A percentile compares a stretch with the other conserved stretches of the same genome.
Evolutionary conservation across 1,139 yeast genomes (phyloP).

Genomic region (Blastobotrys malaysiensis): DNA sequence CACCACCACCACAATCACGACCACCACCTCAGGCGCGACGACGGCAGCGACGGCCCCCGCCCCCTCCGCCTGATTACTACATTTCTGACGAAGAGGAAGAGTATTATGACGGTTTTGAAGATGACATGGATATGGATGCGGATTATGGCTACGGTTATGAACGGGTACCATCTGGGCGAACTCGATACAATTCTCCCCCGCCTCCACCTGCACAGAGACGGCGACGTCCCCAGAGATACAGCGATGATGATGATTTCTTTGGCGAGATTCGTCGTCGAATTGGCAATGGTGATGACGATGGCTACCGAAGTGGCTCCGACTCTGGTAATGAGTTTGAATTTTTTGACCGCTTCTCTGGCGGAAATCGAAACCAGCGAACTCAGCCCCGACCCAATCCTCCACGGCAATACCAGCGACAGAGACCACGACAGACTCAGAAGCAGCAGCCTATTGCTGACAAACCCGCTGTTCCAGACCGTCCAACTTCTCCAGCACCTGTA

Average conservation of each 20-base stretch:
- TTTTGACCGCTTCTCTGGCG: background rate
- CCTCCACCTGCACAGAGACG: background rate
- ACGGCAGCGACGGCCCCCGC: background rate
- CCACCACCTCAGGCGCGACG: background rate
- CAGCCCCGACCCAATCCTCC: background rate
- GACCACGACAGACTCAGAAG: background rate
- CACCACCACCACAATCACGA: background rate
- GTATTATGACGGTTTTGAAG: background rate
- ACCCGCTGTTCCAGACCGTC: background rate
- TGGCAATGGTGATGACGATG: background rate
- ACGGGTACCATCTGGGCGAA: background rate
- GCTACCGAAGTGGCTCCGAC: background rate
- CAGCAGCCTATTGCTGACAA: background rate
- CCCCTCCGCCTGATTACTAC: background rate
- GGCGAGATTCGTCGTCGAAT: background rate
- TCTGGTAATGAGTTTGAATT: background rate
- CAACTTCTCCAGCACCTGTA: background rate
- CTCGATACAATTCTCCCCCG: no score
- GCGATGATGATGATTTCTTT: background rate
- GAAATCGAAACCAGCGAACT: background rate
- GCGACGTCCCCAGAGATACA: background rate
- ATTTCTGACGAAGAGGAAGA: background rate
- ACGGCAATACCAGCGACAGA: background rate
- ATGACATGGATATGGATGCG: background rate
- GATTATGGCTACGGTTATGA: background rate